Evolutionary conservation across 129 eudicot species (phyloP), one percentile per base, ranked within the genome.

Genomic region (Rutidosis leptorrhynchoides): DNA sequence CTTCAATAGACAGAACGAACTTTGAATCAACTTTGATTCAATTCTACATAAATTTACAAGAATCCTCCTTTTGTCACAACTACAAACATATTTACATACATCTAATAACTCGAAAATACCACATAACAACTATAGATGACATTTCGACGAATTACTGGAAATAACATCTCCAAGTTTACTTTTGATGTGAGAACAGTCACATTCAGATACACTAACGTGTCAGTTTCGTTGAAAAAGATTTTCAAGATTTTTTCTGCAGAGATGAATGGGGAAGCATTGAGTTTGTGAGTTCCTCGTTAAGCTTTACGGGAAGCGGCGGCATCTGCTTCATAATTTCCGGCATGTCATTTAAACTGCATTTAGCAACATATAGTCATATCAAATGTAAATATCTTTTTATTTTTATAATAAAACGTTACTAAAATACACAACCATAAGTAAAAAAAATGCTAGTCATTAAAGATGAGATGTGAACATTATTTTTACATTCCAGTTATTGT

Each of bases 221-320:
- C 29, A 15, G 62, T 22, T 17, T 55, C 48, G 25, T 24, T 26
- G 51, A 62, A 27, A 22, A 48, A 26, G 60, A 9, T 58, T n/a
- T n/a, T 72, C 78, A 81, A 25, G 89, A 40, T 65, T 83, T 85
- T 57, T 83, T 85, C 60, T 67, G 83, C 79, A 85, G 61, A 22
- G 86, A 75, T 42, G 94, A 46, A 45, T 74, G 84, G 1, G 91
- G 89, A 62, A 92, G 95, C 76, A 92, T 80, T 65, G 87, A 72
- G 69, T 66, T 82, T 23, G 84, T 82, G 48, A 92, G 95, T 53
- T 92, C 95, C 63, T 88, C 98, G n/a, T 92, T 85, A 64, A 92
- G 84, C 87, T 88, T 92, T 68, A 88, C 98, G 1, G 96, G 98
- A 42, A 92, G 82, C 0, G 98, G 96, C 49, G 98, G 98, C 98